Percentiles rank a stretch among this genome's conserved stretches.
Conservation (phyloP, 306 rosid species). For the Cucurbita maxima region DNA sequence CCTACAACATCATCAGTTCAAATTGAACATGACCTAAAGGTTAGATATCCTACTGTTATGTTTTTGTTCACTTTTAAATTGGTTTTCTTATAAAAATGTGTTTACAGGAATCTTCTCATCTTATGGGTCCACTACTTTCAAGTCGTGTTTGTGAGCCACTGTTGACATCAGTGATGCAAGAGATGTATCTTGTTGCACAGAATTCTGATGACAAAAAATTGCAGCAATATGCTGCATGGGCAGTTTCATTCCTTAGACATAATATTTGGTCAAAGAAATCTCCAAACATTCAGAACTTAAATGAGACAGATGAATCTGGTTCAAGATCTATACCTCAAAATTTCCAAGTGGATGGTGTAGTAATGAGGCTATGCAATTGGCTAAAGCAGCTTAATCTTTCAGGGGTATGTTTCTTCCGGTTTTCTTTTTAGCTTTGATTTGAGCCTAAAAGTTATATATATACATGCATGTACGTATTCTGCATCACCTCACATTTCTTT, state of each 20-base stretch:
- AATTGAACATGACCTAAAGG: constrained; percentile 41
- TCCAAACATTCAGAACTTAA: constrained; percentile 19
- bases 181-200: constrained; percentile 84
- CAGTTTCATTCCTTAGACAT: constrained; percentile 54
- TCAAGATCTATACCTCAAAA: constrained; percentile 39
- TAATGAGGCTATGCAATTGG: constrained; percentile 55
- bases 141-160: constrained; percentile 41
- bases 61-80: not conserved
- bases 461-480: not conserved
- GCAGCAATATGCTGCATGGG: constrained; percentile 85
- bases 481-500: not conserved
- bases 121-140: constrained; percentile 55
- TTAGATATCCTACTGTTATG: constrained; percentile 7
- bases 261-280: constrained; percentile 50
- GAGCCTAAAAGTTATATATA: not conserved
- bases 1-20: constrained; percentile 24
- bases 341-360: constrained; percentile 56
- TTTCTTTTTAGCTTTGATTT: not conserved
- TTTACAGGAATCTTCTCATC: constrained; percentile 46
- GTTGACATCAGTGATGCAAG: constrained; percentile 73
- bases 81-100: constrained; percentile 7
- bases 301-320: constrained; percentile 21
- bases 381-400: constrained; percentile 45
- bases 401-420: constrained; percentile 30
- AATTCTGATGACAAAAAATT: constrained; percentile 59